A percentile compares a stretch with the other conserved stretches of the same genome.
These are phyloP conservation scores for Penicillium riverlandense DNA, from an alignment of 495 filamentous ascomycete genomes.

Conservation along the genomic window DNA sequence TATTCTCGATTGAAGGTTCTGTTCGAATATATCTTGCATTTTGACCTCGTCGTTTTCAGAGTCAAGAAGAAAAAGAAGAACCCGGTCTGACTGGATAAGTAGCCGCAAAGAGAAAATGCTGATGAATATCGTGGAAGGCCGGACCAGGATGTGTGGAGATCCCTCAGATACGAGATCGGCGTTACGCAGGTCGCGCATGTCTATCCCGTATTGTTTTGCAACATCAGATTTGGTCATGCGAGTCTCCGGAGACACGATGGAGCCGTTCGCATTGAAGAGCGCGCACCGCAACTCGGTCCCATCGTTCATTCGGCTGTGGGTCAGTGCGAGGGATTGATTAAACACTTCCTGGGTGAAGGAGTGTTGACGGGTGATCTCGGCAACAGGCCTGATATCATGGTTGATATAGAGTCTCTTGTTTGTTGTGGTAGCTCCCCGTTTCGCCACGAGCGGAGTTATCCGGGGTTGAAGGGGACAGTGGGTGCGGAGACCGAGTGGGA, in stretches of 20 bases:
- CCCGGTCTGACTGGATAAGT: constrained; percentile 18
- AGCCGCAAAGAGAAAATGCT: constrained; percentile 24
- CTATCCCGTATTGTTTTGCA: constrained; percentile 12
- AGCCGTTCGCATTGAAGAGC: background rate
- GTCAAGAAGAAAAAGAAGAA: constrained; percentile 15
- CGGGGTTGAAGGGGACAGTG: too few relatives aligned
- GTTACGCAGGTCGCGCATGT: constrained; percentile 19
- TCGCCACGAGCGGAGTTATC: too few relatives aligned
- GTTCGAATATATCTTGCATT: constrained; percentile 17
- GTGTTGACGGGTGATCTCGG: background rate
- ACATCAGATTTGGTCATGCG: constrained; percentile 16
- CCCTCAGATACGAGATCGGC: constrained; percentile 22
- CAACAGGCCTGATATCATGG: too few relatives aligned
- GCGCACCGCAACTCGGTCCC: background rate
- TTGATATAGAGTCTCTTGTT: too few relatives aligned
- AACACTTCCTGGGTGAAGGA: constrained; percentile 13
- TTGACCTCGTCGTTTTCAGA: constrained; percentile 6
- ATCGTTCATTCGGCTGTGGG: constrained; percentile 12
- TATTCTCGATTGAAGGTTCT: constrained; percentile 50
- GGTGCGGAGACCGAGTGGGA: too few relatives aligned
- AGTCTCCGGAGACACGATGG: background rate
- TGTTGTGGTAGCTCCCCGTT: too few relatives aligned
- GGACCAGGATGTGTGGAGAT: constrained; percentile 23
- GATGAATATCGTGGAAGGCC: constrained; percentile 20
- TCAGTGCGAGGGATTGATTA: constrained; percentile 11